phyloP scores from a whole-genome alignment of 768 basidiomycete species.

The Tylopilus subfusipes region DNA sequence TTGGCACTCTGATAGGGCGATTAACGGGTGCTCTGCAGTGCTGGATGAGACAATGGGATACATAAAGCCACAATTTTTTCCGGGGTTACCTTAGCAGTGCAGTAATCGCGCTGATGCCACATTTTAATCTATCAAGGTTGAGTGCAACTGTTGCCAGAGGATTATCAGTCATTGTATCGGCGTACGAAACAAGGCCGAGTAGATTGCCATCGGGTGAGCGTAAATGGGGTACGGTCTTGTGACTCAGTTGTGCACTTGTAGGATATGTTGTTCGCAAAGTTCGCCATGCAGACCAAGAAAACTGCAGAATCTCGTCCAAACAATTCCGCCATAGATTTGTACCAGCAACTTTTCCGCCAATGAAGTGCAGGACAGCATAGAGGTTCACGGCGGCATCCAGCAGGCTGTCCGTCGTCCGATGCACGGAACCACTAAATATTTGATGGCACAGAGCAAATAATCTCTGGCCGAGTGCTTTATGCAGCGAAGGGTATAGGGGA shows the following conservation, averaged over 20 bases:
- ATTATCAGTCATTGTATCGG: slow-evolving; percentile 36
- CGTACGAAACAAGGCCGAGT: slow-evolving; percentile 6
- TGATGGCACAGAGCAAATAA: slow-evolving; percentile 53
- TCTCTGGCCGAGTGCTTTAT: slow-evolving; percentile 50
- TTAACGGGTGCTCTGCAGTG: slow-evolving; percentile 45
- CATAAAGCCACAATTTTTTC: not conserved
- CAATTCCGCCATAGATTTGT: slow-evolving; percentile 71
- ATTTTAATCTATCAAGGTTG: slow-evolving; percentile 58
- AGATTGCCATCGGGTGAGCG: slow-evolving; percentile 10
- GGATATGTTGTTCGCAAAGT: slow-evolving; percentile 60
- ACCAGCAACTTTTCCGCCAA: slow-evolving; percentile 78
- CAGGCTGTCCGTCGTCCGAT: slow-evolving; percentile 36
- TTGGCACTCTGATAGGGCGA: slow-evolving; percentile 65
- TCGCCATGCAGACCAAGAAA: slow-evolving; percentile 62
- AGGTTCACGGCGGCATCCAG: slow-evolving; percentile 53
- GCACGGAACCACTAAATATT: slow-evolving; percentile 53
- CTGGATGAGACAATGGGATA: slow-evolving; percentile 1
- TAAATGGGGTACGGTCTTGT: slow-evolving; percentile 3
- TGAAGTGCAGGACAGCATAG: slow-evolving; percentile 60
- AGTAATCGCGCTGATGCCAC: slow-evolving; percentile 47
- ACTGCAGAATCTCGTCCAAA: slow-evolving; percentile 62
- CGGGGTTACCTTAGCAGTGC: slow-evolving; percentile 51
- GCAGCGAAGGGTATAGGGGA: slow-evolving; percentile 62
- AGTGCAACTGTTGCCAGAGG: slow-evolving; percentile 50
- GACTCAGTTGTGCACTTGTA: slow-evolving; percentile 31